Base-by-base conservation (phyloP, 2,329 filamentous ascomycete species). In the Exophiala mesophila region DNA sequence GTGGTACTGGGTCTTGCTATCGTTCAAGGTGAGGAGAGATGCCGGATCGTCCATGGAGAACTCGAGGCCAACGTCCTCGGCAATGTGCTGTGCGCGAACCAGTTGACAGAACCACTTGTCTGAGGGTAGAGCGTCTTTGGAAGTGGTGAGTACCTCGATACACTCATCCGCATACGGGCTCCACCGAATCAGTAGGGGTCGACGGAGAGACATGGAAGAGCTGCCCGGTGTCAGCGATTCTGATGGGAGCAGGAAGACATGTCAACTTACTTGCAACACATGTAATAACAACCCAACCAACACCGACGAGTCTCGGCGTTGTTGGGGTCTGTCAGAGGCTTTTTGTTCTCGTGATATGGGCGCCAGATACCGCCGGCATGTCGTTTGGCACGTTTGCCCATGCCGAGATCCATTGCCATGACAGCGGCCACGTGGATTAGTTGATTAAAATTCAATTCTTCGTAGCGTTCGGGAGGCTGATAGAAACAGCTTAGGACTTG, bases 361-460 rank as follows among this genome's bases (percentile, higher is more conserved):
- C 59, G 59, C 45, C 67, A 57, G 23, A 66, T 55, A n/a, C 47
- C 60, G 7, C 60, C 55, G 47, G 50, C 55, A 63, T 61, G 49
- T 54, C 51, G 54, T 59, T 68, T 58, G 49, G 63, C 61, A 52
- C 72, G 69, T 49, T 77, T 76, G 12, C 82, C 85, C 5, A 94
- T 75, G 0, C 88, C 88, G 23, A 94, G 75, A 55, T 94, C 88
- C 41, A 94, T 80, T 18, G 83, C 83, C 81, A 94, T 86, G 54
- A 87, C 76, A 35, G 82, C 82, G 2, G 85, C 83, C 58, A 87
- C 79, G 60, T 94, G 86, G 33, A 88, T 80, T 52, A 92, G 75
- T 66, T 90, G 85, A 65, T 92, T 94, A 61, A 92, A 94, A 59
- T 92, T 92, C 57, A 90, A 78, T 64, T 92, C 84, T 57, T 94